Percentiles rank a stretch among this genome's conserved stretches.
phyloP scores from a whole-genome alignment of 2,329 filamentous ascomycete genomes.

The Cladosporium sp. region DNA sequence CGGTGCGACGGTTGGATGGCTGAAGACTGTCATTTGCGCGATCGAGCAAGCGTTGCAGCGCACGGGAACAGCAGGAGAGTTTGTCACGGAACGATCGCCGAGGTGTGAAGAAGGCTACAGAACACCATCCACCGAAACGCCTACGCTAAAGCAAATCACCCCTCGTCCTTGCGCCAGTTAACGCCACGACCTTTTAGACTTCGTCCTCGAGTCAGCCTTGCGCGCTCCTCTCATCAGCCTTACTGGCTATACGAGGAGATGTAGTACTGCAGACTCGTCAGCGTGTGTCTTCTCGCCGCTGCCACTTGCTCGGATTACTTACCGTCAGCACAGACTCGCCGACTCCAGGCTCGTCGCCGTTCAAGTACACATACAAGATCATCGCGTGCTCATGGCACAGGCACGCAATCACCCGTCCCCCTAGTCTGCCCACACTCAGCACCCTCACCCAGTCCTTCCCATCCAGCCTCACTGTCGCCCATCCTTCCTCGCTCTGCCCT shows the following conservation, averaged over 20 bases:
- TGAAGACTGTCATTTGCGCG: not conserved
- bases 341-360: conserved; percentile 60
- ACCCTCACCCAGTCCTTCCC: conserved; percentile 91
- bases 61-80: too few species aligned
- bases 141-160: conserved; percentile 11
- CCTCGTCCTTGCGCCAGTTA: too few species aligned
- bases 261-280: conserved; percentile 44
- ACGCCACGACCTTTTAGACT: too few species aligned
- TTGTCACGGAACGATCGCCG: too few species aligned
- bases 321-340: conserved; percentile 74
- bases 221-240: not conserved
- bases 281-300: conserved; percentile 8
- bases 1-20: not conserved
- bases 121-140: conserved; percentile 5
- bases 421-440: conserved; percentile 83
- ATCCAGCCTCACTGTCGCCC: conserved; percentile 86
- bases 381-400: conserved; percentile 75
- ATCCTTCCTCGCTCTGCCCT: conserved; percentile 68
- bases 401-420: conserved; percentile 88
- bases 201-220: not conserved
- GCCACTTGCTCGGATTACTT: conserved; percentile 27
- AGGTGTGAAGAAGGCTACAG: conserved; percentile 5
- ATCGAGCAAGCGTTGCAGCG: too few species aligned
- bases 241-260: conserved; percentile 50
- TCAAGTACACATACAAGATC: conserved; percentile 76